Conservation (phyloP, 345 rosid genomes). For the Sonneratia caseolaris region DNA sequence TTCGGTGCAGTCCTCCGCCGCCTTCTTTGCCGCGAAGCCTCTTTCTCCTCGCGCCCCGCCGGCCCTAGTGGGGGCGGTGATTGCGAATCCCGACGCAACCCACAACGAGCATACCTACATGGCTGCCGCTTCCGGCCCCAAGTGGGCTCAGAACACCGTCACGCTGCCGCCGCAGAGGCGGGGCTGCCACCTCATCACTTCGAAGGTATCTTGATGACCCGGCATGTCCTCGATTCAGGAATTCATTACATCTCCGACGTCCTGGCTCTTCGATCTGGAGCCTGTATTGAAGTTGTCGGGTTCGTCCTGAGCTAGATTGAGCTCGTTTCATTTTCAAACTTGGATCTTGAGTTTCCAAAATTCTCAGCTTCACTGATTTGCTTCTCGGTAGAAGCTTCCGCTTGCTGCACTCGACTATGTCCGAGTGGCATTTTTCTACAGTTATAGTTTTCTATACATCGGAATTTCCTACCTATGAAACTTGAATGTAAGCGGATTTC, state of each 20-base stretch:
- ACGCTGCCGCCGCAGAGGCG: conserved; percentile 68
- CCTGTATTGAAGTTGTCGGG: not conserved
- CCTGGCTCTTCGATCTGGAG: not conserved
- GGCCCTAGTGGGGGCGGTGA: conserved; percentile 14
- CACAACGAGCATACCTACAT: conserved; percentile 24
- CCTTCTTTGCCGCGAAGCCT: conserved; percentile 10
- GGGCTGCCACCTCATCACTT: conserved; percentile 88
- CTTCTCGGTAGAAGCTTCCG: too few relatives aligned
- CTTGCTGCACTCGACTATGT: too few relatives aligned
- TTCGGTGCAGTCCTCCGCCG: conserved; percentile 8
- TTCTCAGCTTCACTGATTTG: not conserved
- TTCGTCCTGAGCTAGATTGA: not conserved
- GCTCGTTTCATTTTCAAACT: too few relatives aligned
- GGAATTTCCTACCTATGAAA: not conserved
- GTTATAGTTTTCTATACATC: too few relatives aligned
- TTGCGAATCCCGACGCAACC: conserved; percentile 10
- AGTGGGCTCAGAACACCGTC: conserved; percentile 88
- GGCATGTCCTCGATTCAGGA: not conserved
- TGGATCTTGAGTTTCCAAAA: not conserved
- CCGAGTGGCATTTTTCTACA: too few relatives aligned
- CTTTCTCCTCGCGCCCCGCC: not conserved
- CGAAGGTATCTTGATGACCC: conserved; percentile 40
- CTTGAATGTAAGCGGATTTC: not conserved
- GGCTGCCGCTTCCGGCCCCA: conserved; percentile 50
- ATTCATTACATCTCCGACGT: not conserved